Evolutionary conservation across 176 grass and related monocot species (phyloP).

Genomic region (Aechmea fasciata): DNA sequence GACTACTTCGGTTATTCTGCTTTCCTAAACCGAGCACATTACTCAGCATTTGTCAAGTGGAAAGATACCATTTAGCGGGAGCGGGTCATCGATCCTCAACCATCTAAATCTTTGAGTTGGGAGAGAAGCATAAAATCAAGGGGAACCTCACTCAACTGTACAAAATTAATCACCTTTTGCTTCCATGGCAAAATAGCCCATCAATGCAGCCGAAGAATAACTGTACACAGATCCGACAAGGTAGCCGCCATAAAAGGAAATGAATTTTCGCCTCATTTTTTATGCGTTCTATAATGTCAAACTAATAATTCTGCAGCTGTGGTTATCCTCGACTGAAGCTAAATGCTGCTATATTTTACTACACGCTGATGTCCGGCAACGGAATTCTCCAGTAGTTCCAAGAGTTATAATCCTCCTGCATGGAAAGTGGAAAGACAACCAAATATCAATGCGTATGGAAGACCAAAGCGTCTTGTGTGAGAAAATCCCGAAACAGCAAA

Average conservation of each 20-base stretch:
- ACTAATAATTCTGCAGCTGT: slow-evolving; percentile 18
- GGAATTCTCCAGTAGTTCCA: slow-evolving; percentile 85
- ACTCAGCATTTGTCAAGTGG: no score
- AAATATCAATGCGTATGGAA: slow-evolving; percentile 12
- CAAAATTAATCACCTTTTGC: no score
- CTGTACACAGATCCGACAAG: slow-evolving; percentile 11
- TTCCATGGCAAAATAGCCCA: no score
- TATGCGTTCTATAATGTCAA: background rate
- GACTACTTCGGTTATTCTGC: background rate
- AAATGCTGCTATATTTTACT: slow-evolving; percentile 31
- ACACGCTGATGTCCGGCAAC: slow-evolving; percentile 39
- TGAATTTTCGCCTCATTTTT: background rate
- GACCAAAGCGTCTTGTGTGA: background rate
- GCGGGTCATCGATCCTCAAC: no score
- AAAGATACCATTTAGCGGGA: no score
- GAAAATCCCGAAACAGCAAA: background rate
- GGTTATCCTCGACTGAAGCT: slow-evolving; percentile 26
- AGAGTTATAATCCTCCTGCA: slow-evolving; percentile 74
- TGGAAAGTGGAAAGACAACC: slow-evolving; percentile 11
- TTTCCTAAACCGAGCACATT: no score
- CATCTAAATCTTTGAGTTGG: no score
- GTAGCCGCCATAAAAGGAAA: slow-evolving; percentile 3
- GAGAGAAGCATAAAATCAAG: no score
- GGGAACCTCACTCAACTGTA: no score
- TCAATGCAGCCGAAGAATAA: no score